These are phyloP conservation scores for Botrytis cinerea DNA, from an alignment of 2,329 filamentous ascomycete genomes.

Conservation along the genomic window DNA sequence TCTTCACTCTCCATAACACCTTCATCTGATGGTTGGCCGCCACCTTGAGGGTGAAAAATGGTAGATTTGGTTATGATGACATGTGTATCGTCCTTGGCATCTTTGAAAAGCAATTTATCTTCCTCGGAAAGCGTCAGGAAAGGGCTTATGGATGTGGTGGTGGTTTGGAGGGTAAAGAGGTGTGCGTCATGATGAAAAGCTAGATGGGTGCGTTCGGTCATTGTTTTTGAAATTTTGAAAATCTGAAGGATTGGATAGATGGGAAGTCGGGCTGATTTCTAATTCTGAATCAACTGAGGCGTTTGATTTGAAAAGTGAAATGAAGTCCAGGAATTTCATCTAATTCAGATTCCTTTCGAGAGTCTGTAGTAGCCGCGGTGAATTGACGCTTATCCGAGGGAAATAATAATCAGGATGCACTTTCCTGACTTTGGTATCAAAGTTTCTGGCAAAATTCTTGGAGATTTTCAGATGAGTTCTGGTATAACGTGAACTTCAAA, in stretches of 20 bases:
- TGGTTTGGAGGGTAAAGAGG: constrained; percentile 25
- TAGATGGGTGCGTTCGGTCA: constrained; percentile 24
- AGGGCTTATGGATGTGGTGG: constrained; percentile 28
- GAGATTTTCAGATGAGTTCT: background rate
- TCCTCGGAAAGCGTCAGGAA: constrained; percentile 30
- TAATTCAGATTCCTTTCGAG: background rate
- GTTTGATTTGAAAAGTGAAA: background rate
- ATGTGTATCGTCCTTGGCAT: constrained; percentile 51
- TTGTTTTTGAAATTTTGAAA: background rate
- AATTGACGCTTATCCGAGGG: background rate
- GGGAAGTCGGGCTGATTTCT: background rate
- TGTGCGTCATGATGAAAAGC: constrained; percentile 29
- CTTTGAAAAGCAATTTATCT: constrained; percentile 56
- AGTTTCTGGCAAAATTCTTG: background rate
- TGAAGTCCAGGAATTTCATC: background rate
- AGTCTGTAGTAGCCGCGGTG: background rate
- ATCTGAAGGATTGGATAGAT: background rate
- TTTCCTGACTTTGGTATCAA: background rate
- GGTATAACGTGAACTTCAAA: background rate
- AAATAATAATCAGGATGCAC: background rate
- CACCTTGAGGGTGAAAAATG: constrained; percentile 76
- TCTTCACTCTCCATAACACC: constrained; percentile 52
- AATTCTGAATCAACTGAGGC: background rate
- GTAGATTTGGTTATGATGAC: constrained; percentile 64
- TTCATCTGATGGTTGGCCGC: constrained; percentile 70